Base-by-base conservation (phyloP, 441 rosid genomes). In the Pelargonium myrrhifolium region DNA sequence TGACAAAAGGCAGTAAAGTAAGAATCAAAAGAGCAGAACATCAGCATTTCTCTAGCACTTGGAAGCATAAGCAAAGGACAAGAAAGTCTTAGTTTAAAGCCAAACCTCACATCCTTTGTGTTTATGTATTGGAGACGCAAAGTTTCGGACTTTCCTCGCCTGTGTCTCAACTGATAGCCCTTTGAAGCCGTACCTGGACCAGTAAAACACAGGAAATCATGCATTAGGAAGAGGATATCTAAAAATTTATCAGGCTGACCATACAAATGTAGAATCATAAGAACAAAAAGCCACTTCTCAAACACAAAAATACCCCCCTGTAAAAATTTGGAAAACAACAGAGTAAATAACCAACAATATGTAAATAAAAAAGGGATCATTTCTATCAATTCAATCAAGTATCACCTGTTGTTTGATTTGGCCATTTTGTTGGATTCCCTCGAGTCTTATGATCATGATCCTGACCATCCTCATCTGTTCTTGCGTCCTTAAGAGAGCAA, bases 91-190 rank as follows among this genome's bases (percentile, higher is more conserved):
- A 56, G 55, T 65, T 70, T 18, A 63, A 47, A 21, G 72, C 79
- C 90, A 76, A 70, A 94, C 99, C 88, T 94, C 80, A 94, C 89
- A 65, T 90, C 98, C 83, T 90, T 92, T 9, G 83, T 81, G 72
- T 88, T 89, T 73, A 95, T 92, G 85, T 95, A 92, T 76, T 95
- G 99, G 17, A 37, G 82, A 64, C 97, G 90, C 74, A 89, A 71
- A 72, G 97, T 95, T 80, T 95, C 99, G 28, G 98, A 92, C 83
- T 87, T 95, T 66, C 98, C 92, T 79, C 98, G 77, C 79, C 89
- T 88, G 79, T 90, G 98, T 74, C 88, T 81, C 37, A 68, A 71
- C 21, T 74, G 73, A 71, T 83, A 80, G 72, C 83, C 81, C 69
- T 72, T 87, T 35, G 79, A 70, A 65, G 83, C 78, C 53, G 75